Base-by-base conservation (phyloP, 2,329 filamentous ascomycete genomes). In the Botrytis aclada region DNA sequence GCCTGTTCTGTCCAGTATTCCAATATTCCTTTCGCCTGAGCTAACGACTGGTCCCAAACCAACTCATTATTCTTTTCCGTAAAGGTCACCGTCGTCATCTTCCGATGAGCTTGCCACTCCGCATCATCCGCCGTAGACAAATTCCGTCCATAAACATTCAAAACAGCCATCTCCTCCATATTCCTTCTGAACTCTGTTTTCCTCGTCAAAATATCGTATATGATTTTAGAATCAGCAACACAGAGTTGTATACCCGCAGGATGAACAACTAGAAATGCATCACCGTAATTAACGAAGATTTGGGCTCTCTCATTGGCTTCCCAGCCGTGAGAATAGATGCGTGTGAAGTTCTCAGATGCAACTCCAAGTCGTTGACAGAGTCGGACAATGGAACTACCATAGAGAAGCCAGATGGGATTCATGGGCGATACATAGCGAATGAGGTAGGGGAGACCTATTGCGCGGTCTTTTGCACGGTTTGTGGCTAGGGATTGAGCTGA, bases 121-220 rank as follows among this genome's bases (percentile, higher is more conserved):
- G 32, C 16, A n/a, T 56, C 61, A 65, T 71, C 61, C 6, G 12
- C 16, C 1, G 61, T 66, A 5, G 47, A 58, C 8, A 47, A 29
- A 66, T 66, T 71, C 16, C 34, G 58, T 4, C 47, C 37, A n/a
- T 71, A 60, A 6, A 71, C 37, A 58, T 71, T 10, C 47, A 71
- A n/a, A 5, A 66, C 47, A 25, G 47, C 70, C 61, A 65, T 65
- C n/a, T 71, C 61, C 60, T 71, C 39, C 70, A 71, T 71, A 14
- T 71, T 66, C 2, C 70, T 16, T 2, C 37, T 20, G 16, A 71
- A 66, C 2, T 71, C 61, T 0, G n/a, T 47, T 6, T 34, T 37
- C 14, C 70, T n/a, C 20, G 22, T 4, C 34, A 66, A 6, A 34
- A 65, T 60, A 10, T 71, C 61, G 10, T 65, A 71, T 25, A 71